Conservation (phyloP, 441 rosid genomes). For the Populus hybrid region DNA sequence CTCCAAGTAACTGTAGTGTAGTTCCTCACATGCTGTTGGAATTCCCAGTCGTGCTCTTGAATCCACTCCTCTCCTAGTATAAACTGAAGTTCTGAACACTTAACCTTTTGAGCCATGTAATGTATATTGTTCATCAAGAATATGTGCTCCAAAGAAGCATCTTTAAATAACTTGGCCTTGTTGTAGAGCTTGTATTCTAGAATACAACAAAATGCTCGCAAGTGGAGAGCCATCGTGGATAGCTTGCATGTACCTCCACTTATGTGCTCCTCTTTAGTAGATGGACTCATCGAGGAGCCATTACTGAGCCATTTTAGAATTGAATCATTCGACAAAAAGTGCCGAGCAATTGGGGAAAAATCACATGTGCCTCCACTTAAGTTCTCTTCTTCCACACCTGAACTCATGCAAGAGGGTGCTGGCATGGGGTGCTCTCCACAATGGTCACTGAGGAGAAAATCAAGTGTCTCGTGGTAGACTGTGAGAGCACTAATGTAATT, state of each 20-base stretch:
- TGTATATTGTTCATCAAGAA: constrained; percentile 33
- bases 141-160: constrained; percentile 41
- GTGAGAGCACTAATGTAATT: too few relatives aligned
- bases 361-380: constrained; percentile 24
- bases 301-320: constrained; percentile 41
- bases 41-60: too few relatives aligned
- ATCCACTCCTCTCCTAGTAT: constrained; percentile 72
- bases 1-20: constrained; percentile 80
- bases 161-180: constrained; percentile 61
- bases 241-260: too few relatives aligned
- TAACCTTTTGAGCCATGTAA: constrained; percentile 2
- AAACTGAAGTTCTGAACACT: too few relatives aligned
- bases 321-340: constrained; percentile 49
- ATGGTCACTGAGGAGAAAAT: too few relatives aligned
- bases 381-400: constrained; percentile 37
- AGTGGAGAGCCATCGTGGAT: too few relatives aligned
- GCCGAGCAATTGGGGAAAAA: constrained; percentile 40
- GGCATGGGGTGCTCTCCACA: constrained; percentile 28
- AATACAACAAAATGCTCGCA: too few relatives aligned
- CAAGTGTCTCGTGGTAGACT: too few relatives aligned
- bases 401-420: constrained; percentile 35
- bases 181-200: constrained; percentile 42
- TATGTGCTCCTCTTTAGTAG: too few relatives aligned
- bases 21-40: constrained; percentile 48
- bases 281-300: too few relatives aligned